phyloP scores from a whole-genome alignment of 306 rosid genomes.

The Citrullus mucosospermus region DNA sequence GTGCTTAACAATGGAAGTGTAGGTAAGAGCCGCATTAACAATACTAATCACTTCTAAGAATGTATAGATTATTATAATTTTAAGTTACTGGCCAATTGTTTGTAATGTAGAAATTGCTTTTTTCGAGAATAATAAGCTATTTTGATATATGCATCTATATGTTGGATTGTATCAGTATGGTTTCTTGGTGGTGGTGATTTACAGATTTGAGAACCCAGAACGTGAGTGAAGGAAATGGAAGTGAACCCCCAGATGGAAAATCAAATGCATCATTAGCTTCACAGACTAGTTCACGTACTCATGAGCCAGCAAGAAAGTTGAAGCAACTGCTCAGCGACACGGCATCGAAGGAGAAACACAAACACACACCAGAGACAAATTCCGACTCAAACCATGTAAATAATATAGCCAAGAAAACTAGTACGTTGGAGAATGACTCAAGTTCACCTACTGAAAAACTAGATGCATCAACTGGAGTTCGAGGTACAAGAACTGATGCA shows the following conservation, averaged over 20 bases:
- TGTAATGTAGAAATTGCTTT: neutral
- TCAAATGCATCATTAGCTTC: constrained; percentile 14
- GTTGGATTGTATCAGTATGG: neutral
- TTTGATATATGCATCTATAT: neutral
- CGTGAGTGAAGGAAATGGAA: neutral
- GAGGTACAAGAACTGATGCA: constrained; percentile 7
- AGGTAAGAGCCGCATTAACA: constrained; percentile 21
- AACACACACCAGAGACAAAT: neutral
- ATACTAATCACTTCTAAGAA: neutral
- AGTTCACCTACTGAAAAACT: constrained; percentile 6
- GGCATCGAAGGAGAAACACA: constrained; percentile 9
- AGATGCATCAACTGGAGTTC: constrained; percentile 12
- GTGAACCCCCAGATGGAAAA: constrained; percentile 16
- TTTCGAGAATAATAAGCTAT: neutral
- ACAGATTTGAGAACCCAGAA: too few relatives aligned
- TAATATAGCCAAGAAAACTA: too few relatives aligned
- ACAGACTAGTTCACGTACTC: neutral
- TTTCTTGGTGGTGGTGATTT: too few relatives aligned
- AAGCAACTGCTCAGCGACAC: constrained; percentile 4
- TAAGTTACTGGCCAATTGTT: neutral
- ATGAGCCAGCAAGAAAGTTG: neutral
- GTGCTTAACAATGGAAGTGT: constrained; percentile 31
- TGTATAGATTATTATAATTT: neutral
- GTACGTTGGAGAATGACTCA: constrained; percentile 16
- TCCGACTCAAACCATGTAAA: constrained; percentile 10